Evolutionary conservation across 2,329 filamentous ascomycete genomes (phyloP).

Genomic region (Diaporthe eres): DNA sequence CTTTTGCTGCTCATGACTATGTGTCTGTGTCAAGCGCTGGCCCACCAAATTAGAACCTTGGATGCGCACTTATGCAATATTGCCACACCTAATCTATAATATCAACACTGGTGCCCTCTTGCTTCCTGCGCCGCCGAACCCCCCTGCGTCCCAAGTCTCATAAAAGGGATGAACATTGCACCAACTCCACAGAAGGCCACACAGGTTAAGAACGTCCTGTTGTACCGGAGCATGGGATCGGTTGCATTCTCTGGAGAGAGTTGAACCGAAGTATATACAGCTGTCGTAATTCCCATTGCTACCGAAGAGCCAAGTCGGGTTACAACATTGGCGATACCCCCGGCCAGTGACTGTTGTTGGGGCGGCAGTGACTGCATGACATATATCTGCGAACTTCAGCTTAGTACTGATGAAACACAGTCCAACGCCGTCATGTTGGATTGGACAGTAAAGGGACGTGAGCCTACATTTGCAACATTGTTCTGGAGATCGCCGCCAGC

Average conservation of each 20-base stretch:
- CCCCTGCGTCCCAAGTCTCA: neutral
- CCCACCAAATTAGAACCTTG: too few species aligned
- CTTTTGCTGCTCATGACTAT: too few species aligned
- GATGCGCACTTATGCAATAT: too few species aligned
- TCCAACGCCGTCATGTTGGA: neutral
- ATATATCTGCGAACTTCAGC: neutral
- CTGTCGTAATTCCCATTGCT: constrained; percentile 9
- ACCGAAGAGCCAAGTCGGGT: neutral
- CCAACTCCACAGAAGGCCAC: neutral
- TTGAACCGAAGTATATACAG: neutral
- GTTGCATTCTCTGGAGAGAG: neutral
- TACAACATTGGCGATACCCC: neutral
- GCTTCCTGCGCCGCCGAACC: neutral
- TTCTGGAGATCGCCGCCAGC: constrained; percentile 5
- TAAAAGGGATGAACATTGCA: constrained; percentile 4
- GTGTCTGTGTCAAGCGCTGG: too few species aligned
- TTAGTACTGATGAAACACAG: neutral
- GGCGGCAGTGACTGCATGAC: neutral
- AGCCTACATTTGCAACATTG: constrained; percentile 3
- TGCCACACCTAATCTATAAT: too few species aligned
- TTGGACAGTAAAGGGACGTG: neutral
- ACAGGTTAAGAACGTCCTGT: neutral
- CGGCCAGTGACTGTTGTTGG: constrained; percentile 1
- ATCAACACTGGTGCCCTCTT: neutral
- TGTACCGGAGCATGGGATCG: constrained; percentile 1